Conservation (phyloP, 2,329 filamentous ascomycete species). For the Dactylellina parvicollis region DNA sequence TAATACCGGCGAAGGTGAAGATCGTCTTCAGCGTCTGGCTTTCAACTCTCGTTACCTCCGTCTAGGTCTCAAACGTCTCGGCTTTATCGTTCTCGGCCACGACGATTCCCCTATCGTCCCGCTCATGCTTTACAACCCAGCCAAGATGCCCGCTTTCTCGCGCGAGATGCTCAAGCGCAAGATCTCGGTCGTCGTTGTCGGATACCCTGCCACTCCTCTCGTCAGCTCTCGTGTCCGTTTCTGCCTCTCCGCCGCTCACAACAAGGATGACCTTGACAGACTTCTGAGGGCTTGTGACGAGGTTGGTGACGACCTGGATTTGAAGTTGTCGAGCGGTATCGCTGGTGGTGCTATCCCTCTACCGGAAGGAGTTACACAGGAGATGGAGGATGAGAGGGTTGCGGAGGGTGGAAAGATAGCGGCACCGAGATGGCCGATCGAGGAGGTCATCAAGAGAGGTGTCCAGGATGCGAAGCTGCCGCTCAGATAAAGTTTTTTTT, state of each 20-base stretch:
- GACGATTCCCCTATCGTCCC: constrained; percentile 98
- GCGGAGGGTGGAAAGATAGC: constrained; percentile 67
- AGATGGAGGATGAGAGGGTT: constrained; percentile 75
- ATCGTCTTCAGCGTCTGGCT: constrained; percentile 91
- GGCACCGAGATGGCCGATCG: constrained; percentile 80
- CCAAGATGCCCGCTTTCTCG: constrained; percentile 97
- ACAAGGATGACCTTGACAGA: constrained; percentile 96
- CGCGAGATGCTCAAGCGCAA: constrained; percentile 98
- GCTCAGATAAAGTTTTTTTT: constrained; percentile 67
- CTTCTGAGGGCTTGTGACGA: constrained; percentile 89
- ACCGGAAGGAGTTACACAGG: constrained; percentile 74
- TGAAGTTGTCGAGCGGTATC: constrained; percentile 97
- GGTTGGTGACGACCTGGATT: constrained; percentile 86
- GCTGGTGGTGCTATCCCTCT: constrained; percentile 85
- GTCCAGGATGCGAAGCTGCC: constrained; percentile 79
- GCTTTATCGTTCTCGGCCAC: constrained; percentile 95
- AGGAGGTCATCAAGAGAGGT: constrained; percentile 77
- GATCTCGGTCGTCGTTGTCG: constrained; percentile 96
- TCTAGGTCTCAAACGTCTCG: constrained; percentile 93
- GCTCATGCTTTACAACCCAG: constrained; percentile 94
- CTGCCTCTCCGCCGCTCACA: constrained; percentile 94
- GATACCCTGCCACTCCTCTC: constrained; percentile 93
- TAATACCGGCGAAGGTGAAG: constrained; percentile 88
- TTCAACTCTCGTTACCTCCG: constrained; percentile 99
- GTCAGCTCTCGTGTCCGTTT: constrained; percentile 95